Evolutionary conservation across 805 yeast species (phyloP).

Genomic region (Yamadazyma takamatsuzukensis): DNA sequence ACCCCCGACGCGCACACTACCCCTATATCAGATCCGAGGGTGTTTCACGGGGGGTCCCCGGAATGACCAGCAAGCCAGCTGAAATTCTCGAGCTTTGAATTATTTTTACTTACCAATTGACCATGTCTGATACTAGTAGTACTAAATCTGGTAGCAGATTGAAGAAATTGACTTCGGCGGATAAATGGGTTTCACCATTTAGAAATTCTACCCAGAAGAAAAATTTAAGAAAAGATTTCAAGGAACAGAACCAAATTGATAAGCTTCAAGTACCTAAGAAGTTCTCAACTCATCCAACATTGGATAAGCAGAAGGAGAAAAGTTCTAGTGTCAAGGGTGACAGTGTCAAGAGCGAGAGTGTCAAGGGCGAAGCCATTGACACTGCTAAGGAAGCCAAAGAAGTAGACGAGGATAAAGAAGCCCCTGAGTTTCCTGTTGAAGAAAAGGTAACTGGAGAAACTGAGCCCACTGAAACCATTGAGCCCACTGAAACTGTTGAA

Average conservation of each 20-base stretch:
- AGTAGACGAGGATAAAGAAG: slow-evolving; percentile 12
- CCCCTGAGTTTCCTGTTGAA: slow-evolving; percentile 9
- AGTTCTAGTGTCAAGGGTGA: slow-evolving; percentile 12
- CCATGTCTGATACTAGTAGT: no score
- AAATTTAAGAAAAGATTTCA: slow-evolving; percentile 33
- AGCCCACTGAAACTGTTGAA: slow-evolving; percentile 7
- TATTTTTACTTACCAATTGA: no score
- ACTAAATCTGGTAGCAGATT: no score
- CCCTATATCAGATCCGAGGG: no score
- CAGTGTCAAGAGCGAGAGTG: slow-evolving; percentile 10
- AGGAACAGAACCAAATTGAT: slow-evolving; percentile 29
- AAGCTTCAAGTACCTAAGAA: slow-evolving; percentile 37
- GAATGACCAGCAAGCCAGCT: no score
- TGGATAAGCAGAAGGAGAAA: slow-evolving; percentile 21
- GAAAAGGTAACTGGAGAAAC: slow-evolving; percentile 12
- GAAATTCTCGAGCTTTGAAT: no score
- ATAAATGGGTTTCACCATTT: slow-evolving; percentile 42
- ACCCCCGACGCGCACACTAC: no score
- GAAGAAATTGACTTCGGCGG: slow-evolving; percentile 28
- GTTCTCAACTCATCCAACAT: slow-evolving; percentile 37
- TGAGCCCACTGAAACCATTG: slow-evolving; percentile 5
- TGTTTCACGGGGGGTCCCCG: no score
- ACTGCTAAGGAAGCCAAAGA: slow-evolving; percentile 11
- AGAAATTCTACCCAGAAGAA: slow-evolving; percentile 23
- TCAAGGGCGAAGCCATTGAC: slow-evolving; percentile 8